Evolutionary conservation across 1,284 basidiomycete species (phyloP).

Genomic region (Hemileia vastatrix): DNA sequence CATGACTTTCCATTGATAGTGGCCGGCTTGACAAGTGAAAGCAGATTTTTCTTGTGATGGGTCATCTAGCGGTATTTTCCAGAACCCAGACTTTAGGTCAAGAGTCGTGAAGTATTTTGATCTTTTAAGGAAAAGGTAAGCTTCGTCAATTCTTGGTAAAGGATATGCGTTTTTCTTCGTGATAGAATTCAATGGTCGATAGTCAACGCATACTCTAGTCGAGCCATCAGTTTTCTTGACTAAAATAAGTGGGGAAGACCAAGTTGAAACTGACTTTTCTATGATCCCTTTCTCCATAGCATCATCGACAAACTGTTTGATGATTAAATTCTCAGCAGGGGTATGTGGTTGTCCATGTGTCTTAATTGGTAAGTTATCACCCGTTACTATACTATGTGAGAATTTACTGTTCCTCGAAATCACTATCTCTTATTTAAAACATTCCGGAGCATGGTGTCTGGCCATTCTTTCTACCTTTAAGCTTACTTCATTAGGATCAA

Average conservation of each 20-base stretch:
- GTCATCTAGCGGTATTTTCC: background rate
- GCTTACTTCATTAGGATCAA: too few species aligned
- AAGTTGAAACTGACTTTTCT: background rate
- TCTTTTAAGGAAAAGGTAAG: background rate
- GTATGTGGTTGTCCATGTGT: background rate
- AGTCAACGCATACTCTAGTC: background rate
- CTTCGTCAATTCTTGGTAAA: background rate
- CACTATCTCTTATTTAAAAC: background rate
- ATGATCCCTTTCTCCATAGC: background rate
- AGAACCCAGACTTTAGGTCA: background rate
- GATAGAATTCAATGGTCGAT: constrained; percentile 1
- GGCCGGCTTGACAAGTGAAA: background rate
- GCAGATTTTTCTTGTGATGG: background rate
- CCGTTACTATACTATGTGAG: background rate
- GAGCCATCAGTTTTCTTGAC: too few species aligned
- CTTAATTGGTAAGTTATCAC: background rate
- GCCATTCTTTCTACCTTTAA: background rate
- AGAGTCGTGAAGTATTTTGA: background rate
- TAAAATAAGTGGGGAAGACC: background rate
- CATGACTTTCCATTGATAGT: constrained; percentile 2
- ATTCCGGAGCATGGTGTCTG: background rate
- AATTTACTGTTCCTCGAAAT: background rate
- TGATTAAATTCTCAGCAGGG: background rate
- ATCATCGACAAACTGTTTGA: constrained; percentile 4
- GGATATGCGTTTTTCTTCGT: constrained; percentile 5